A percentile compares a stretch with the other conserved stretches of the same genome.
Evolutionary conservation across 1,284 basidiomycete genomes (phyloP).

Genomic region (Amylostereum chailletii): DNA sequence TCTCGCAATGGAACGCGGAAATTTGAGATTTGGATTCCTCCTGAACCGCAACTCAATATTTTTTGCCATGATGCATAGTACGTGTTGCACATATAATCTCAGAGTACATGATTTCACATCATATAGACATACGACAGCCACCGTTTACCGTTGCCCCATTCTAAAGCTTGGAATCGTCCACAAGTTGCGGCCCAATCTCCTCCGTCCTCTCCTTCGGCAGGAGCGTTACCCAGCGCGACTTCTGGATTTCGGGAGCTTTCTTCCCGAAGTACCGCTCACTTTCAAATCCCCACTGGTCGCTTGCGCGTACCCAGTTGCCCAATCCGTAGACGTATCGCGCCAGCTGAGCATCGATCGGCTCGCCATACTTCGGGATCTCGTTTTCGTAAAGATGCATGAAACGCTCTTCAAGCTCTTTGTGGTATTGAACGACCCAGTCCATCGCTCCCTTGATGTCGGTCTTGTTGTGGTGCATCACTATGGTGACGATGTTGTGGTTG

Average conservation of each 20-base stretch:
- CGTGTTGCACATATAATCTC: too few species aligned
- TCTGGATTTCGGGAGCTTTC: slow-evolving; percentile 21
- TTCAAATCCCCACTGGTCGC: slow-evolving; percentile 33
- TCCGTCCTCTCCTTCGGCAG: slow-evolving; percentile 13
- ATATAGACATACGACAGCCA: too few species aligned
- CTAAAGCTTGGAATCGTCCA: slow-evolving; percentile 9
- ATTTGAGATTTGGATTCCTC: too few species aligned
- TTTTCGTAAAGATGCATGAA: slow-evolving; percentile 19
- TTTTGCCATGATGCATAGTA: too few species aligned
- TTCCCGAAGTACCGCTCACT: slow-evolving; percentile 33
- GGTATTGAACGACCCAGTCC: slow-evolving; percentile 20
- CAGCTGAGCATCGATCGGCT: slow-evolving; percentile 22
- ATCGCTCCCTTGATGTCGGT: slow-evolving; percentile 25
- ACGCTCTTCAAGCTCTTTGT: slow-evolving; percentile 15
- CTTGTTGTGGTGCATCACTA: slow-evolving; percentile 30
- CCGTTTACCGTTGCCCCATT: not conserved
- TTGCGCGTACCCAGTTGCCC: slow-evolving; percentile 34
- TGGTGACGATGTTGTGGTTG: slow-evolving; percentile 34
- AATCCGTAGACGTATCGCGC: slow-evolving; percentile 28
- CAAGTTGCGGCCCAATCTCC: slow-evolving; percentile 11
- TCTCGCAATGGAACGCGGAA: too few species aligned
- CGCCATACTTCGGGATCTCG: slow-evolving; percentile 25
- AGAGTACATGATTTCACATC: too few species aligned
- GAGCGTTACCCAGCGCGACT: slow-evolving; percentile 16
- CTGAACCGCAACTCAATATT: too few species aligned